Conservation (phyloP, 1,284 basidiomycete species). For the Leccinum fallax region DNA sequence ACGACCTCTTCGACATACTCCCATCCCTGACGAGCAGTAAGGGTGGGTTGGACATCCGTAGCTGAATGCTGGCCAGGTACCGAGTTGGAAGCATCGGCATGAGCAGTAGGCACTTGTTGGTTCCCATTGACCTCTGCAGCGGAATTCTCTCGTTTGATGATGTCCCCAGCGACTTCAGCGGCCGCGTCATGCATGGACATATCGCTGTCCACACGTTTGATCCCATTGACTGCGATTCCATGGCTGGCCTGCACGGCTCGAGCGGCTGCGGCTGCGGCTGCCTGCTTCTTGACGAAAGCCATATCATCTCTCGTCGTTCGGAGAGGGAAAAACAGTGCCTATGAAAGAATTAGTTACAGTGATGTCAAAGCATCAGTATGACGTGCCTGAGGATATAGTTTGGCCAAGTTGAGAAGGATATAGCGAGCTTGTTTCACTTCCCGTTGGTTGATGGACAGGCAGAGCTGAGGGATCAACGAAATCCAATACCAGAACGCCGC, state of each 20-base stretch:
- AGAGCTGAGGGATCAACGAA: slow-evolving; percentile 95
- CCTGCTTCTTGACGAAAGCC: slow-evolving; percentile 51
- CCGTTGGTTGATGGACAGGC: slow-evolving; percentile 86
- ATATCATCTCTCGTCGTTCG: slow-evolving; percentile 94
- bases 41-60: slow-evolving; percentile 37
- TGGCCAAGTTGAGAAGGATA: slow-evolving; percentile 89
- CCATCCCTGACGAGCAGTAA: slow-evolving; percentile 73
- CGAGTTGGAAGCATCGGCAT: slow-evolving; percentile 20
- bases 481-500: slow-evolving; percentile 99
- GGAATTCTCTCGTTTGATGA: slow-evolving; percentile 31
- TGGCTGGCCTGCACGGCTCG: slow-evolving; percentile 34
- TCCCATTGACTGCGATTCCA: slow-evolving; percentile 25
- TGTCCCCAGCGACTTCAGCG: slow-evolving; percentile 31
- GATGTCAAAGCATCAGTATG: background rate
- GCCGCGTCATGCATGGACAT: slow-evolving; percentile 38
- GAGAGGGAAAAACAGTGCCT: slow-evolving; percentile 96
- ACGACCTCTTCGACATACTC: slow-evolving; percentile 96
- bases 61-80: slow-evolving; percentile 28
- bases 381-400: slow-evolving; percentile 89
- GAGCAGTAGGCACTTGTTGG: slow-evolving; percentile 23
- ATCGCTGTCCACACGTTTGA: slow-evolving; percentile 35
- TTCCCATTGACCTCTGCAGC: slow-evolving; percentile 21
- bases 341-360: slow-evolving; percentile 18
- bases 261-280: slow-evolving; percentile 40
- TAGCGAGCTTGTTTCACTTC: slow-evolving; percentile 94